Percentiles rank a stretch among this genome's conserved stretches.
These are phyloP conservation scores for Musa schizocarpa DNA, from an alignment of 176 grass and related monocot species.

Conservation along the genomic window DNA sequence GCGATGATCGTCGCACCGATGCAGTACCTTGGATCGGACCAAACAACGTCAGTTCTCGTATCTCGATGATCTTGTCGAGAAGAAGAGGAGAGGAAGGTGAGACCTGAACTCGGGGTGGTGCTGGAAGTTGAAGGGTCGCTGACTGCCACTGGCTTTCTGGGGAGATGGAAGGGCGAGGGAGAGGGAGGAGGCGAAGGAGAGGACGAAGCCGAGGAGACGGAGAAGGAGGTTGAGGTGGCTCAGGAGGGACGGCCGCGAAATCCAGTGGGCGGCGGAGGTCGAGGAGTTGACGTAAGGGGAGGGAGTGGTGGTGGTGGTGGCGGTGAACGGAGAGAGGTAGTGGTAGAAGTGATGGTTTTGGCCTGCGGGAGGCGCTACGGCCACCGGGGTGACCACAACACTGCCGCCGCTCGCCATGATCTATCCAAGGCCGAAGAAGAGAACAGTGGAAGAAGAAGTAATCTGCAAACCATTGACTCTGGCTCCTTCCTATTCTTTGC, in stretches of 20 bases:
- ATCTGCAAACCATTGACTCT: not conserved
- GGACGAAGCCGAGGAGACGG: not conserved
- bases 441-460: not conserved
- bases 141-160: not conserved
- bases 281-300: constrained; percentile 4
- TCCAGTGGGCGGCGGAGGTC: not conserved
- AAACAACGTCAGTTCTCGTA: not conserved
- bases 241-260: not conserved
- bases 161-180: not conserved
- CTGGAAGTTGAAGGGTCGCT: not conserved
- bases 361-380: not conserved
- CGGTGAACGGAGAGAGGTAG: constrained; percentile 2
- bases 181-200: constrained; percentile 9
- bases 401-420: not conserved
- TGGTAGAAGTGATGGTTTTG: constrained; percentile 5
- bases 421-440: not conserved
- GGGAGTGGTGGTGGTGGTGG: not conserved
- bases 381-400: not conserved
- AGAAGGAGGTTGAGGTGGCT: not conserved
- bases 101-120: not conserved
- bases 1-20: not conserved
- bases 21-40: not conserved
- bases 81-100: not conserved
- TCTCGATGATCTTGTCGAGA: not conserved
- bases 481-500: not conserved